A percentile compares a stretch with the other conserved stretches of the same genome.
Conservation (phyloP, 306 rosid species). For the Begonia fuchsioides region DNA sequence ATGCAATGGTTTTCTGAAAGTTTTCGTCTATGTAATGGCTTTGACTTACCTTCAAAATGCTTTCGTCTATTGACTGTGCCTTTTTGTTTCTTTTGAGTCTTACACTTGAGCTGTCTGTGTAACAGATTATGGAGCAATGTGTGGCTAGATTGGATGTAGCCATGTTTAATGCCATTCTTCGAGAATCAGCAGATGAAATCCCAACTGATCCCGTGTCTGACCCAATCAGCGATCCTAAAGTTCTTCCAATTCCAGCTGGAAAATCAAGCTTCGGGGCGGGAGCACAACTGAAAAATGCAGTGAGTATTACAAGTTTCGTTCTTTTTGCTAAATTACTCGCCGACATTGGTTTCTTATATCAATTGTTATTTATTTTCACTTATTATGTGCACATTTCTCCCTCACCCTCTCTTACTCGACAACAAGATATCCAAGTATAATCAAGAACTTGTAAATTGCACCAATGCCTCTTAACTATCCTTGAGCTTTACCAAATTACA, state of each 20-base stretch:
- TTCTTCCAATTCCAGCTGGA: constrained; percentile 76
- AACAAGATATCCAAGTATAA: background rate
- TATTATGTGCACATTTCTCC: background rate
- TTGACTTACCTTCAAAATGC: too few relatives aligned
- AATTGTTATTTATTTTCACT: background rate
- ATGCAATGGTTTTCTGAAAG: too few relatives aligned
- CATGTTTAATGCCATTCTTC: constrained; percentile 97
- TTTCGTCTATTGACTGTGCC: too few relatives aligned
- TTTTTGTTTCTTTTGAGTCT: too few relatives aligned
- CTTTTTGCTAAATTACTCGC: too few relatives aligned
- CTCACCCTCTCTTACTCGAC: background rate
- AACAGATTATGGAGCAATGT: constrained; percentile 90
- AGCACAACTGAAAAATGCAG: constrained; percentile 85
- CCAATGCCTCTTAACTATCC: too few relatives aligned
- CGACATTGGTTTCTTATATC: too few relatives aligned
- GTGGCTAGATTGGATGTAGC: constrained; percentile 91
- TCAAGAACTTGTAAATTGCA: too few relatives aligned
- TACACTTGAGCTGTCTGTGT: background rate
- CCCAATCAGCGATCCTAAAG: constrained; percentile 74
- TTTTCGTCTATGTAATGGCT: too few relatives aligned
- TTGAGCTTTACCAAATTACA: too few relatives aligned
- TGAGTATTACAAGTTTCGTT: constrained; percentile 17
- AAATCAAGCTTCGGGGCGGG: constrained; percentile 86
- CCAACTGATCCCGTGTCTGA: constrained; percentile 97
- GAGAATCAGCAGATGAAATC: constrained; percentile 74